A percentile compares a stretch with the other conserved stretches of the same genome.
These are phyloP conservation scores for Aspergillus wentii DNA, from an alignment of 495 filamentous ascomycete species.

Conservation along the genomic window DNA sequence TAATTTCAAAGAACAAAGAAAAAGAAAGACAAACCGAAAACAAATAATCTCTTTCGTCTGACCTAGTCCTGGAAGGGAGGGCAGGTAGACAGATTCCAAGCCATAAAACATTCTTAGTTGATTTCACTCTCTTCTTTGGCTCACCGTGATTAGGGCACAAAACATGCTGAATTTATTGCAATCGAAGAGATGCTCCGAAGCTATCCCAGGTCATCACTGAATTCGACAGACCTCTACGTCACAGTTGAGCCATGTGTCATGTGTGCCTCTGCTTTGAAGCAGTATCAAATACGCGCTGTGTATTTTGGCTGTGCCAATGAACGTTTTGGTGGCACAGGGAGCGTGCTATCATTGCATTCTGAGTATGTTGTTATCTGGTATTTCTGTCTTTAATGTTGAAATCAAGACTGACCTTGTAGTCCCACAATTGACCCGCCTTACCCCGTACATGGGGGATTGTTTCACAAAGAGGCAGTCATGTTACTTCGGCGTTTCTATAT, in stretches of 20 bases:
- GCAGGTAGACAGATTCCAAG: no score
- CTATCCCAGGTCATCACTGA: conserved; percentile 56
- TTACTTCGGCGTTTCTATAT: conserved; percentile 90
- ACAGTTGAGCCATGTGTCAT: conserved; percentile 98
- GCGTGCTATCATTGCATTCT: conserved; percentile 79
- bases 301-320: conserved; percentile 96
- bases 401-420: conserved; percentile 30
- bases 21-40: no score
- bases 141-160: conserved; percentile 62
- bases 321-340: conserved; percentile 91
- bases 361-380: conserved; percentile 49
- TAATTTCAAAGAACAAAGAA: no score
- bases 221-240: conserved; percentile 79
- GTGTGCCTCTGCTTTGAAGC: conserved; percentile 90
- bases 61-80: no score
- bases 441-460: conserved; percentile 75
- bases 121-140: background rate
- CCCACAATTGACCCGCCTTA: conserved; percentile 63
- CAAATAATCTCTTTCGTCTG: no score
- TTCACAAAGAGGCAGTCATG: conserved; percentile 84
- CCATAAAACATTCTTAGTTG: no score
- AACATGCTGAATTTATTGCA: conserved; percentile 91
- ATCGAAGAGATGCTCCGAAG: conserved; percentile 56
- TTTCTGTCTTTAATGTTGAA: background rate
- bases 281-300: conserved; percentile 74